Percentiles rank a stretch among this genome's conserved stretches.
Conservation (phyloP, 2,329 filamentous ascomycete genomes). For the Mariannaea elegans region DNA sequence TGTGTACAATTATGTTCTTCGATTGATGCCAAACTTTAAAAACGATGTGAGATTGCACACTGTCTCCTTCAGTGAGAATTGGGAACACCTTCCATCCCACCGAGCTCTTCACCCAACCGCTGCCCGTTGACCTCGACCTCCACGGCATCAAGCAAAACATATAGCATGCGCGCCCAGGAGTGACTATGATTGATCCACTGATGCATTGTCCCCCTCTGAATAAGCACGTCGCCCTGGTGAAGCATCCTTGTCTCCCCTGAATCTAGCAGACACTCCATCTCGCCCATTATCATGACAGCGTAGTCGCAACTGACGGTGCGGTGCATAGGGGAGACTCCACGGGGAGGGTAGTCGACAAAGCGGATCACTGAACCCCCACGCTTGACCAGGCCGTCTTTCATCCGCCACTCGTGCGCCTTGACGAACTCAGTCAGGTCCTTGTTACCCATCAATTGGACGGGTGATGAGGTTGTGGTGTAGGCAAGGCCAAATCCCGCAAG, state of each 20-base stretch:
- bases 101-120: neutral
- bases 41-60: no score
- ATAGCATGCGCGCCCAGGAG: constrained; percentile 6
- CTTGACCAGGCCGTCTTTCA: neutral
- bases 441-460: neutral
- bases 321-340: constrained; percentile 6
- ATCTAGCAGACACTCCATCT: constrained; percentile 20
- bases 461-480: neutral
- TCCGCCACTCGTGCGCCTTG: neutral
- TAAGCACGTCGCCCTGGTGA: neutral
- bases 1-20: no score
- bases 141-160: neutral
- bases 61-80: no score
- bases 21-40: no score
- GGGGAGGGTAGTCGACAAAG: constrained; percentile 7
- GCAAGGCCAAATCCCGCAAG: neutral
- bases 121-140: neutral
- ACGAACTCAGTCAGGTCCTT: neutral
- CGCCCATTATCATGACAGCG: constrained; percentile 10
- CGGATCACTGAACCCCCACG: constrained; percentile 1
- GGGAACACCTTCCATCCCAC: neutral
- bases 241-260: constrained; percentile 9
- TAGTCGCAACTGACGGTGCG: constrained; percentile 25
- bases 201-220: constrained; percentile 23
- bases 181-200: constrained; percentile 13